Base-by-base conservation (phyloP, 2,329 filamentous ascomycete species). In the Acrocalymma vagum region DNA sequence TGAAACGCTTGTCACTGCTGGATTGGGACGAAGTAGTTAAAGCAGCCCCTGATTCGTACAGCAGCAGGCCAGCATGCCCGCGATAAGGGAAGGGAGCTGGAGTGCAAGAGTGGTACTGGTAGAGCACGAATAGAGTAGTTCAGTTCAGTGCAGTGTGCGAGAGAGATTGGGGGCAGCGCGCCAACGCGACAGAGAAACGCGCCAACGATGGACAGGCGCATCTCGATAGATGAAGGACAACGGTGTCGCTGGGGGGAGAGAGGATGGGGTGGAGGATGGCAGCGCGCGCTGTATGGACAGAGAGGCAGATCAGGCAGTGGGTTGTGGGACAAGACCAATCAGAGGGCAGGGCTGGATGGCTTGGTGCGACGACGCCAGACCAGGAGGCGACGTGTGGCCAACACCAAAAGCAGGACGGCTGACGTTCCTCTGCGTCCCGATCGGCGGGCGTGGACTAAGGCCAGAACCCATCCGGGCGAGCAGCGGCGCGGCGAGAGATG, bases 1-100 rank as follows among this genome's bases (percentile, higher is more conserved):
- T 58, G 61, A 62, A 63, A 65, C 61, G 52, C 48, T 45, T 60
- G 53, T 51, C 52, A 54, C n/a, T 52, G 54, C 50, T 53, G 39
- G 27, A 53, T 58, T 40, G 53, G 59, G 59, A 52, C 38, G 45
- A 41, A 36, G 26, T 36, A 41, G 42, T 38, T 37, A 45, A 41
- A 49, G 47, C 49, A 46, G 48, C 55, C 58, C 60, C 62, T 65
- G 56, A 52, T 40, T 42, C 41, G 47, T 37, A 49, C 54, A 50
- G 46, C 17, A 14, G 23, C 32, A 10, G 22, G 39, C 29, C 7
- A n/a, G 41, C 25, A 29, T 16, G 29, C 23, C 3, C 9, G 29
- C 28, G 28, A 24, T 21, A n/a, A 34, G n/a, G n/a, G n/a, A n/a
- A n/a, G n/a, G n/a, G n/a, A n/a, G n/a, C n/a, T n/a, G n/a, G n/a